These are phyloP conservation scores for Sordariomycetes sp. DNA, from an alignment of 2,329 filamentous ascomycete genomes.

Conservation along the genomic window DNA sequence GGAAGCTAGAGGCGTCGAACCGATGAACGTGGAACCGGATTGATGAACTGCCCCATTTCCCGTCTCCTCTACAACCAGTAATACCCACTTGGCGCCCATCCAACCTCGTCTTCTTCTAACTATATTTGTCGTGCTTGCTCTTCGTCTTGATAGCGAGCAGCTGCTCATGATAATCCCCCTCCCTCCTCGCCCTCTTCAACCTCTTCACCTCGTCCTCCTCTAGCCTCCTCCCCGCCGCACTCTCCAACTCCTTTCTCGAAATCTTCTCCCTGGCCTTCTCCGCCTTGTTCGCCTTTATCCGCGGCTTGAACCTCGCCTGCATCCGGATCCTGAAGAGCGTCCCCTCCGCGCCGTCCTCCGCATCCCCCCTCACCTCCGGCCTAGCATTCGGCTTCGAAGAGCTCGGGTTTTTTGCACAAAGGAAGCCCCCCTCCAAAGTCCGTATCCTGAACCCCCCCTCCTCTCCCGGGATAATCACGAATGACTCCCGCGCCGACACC, in stretches of 20 bases:
- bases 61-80: slow-evolving; percentile 10
- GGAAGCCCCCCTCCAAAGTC: slow-evolving; percentile 56
- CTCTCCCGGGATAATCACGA: slow-evolving; percentile 38
- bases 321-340: slow-evolving; percentile 75
- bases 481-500: slow-evolving; percentile 73
- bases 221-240: slow-evolving; percentile 59
- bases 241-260: slow-evolving; percentile 72
- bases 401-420: slow-evolving; percentile 45
- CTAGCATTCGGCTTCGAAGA: slow-evolving; percentile 31
- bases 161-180: slow-evolving; percentile 83
- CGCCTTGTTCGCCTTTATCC: slow-evolving; percentile 65
- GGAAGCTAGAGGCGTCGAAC: slow-evolving; percentile 7
- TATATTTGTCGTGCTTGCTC: slow-evolving; percentile 81
- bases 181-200: slow-evolving; percentile 68
- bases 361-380: slow-evolving; percentile 66
- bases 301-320: slow-evolving; percentile 90
- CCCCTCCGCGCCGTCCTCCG: slow-evolving; percentile 50
- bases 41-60: not conserved
- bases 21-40: not conserved
- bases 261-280: slow-evolving; percentile 78
- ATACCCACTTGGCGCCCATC: not conserved
- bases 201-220: slow-evolving; percentile 77
- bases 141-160: slow-evolving; percentile 81
- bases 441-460: slow-evolving; percentile 52
- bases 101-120: slow-evolving; percentile 9